These are phyloP conservation scores for Gaeumannomyces sp. DNA, from an alignment of 2,329 filamentous ascomycete genomes.

Conservation along the genomic window DNA sequence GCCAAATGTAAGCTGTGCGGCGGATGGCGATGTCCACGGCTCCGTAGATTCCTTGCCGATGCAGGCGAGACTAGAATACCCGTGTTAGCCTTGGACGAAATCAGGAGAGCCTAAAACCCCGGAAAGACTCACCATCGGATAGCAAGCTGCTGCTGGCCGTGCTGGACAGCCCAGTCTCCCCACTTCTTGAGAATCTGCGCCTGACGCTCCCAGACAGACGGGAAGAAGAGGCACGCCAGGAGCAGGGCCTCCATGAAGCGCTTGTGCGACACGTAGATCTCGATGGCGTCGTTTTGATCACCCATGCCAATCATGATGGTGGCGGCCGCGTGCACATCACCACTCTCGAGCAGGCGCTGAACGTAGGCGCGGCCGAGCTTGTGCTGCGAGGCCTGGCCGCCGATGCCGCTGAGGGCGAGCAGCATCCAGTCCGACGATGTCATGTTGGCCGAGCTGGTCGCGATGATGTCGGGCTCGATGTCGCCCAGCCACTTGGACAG, in stretches of 20 bases:
- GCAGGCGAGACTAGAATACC: slow-evolving; percentile 64
- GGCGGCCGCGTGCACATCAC: slow-evolving; percentile 85
- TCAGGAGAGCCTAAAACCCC: not conserved
- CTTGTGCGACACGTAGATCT: slow-evolving; percentile 89
- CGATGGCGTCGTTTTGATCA: slow-evolving; percentile 89
- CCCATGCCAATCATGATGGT: slow-evolving; percentile 90
- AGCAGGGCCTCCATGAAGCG: slow-evolving; percentile 90
- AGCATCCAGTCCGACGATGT: slow-evolving; percentile 97
- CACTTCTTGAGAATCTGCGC: slow-evolving; percentile 85
- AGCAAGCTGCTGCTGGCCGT: slow-evolving; percentile 82
- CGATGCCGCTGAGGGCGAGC: slow-evolving; percentile 83
- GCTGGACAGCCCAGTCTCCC: slow-evolving; percentile 85
- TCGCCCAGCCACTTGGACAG: slow-evolving; percentile 91
- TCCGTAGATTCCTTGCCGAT: slow-evolving; percentile 79
- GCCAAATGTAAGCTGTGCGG: slow-evolving; percentile 51
- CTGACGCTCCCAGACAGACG: slow-evolving; percentile 85
- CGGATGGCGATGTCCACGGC: slow-evolving; percentile 81
- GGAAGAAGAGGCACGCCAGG: slow-evolving; percentile 75
- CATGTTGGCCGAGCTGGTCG: slow-evolving; percentile 76
- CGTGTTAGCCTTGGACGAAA: not conserved
- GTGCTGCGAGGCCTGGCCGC: slow-evolving; percentile 70
- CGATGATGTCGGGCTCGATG: slow-evolving; percentile 73
- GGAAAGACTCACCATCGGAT: slow-evolving; percentile 60
- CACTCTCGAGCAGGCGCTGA: slow-evolving; percentile 80
- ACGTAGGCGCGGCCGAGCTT: slow-evolving; percentile 88